phyloP scores from a whole-genome alignment of 2,329 filamentous ascomycete genomes.

The Ceratocystis cacaofunesta region DNA sequence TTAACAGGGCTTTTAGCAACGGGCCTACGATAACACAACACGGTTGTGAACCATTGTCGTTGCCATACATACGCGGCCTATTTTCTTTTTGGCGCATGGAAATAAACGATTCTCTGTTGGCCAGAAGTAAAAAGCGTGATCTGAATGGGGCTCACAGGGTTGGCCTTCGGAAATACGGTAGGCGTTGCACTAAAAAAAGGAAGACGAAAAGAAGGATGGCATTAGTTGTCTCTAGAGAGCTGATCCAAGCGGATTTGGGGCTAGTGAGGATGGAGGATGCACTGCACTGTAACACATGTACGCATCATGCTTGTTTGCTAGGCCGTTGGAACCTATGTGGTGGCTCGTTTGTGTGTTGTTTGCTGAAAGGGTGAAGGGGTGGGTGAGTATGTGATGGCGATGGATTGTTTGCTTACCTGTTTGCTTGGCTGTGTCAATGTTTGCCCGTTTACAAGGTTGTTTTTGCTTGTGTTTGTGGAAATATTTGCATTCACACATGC shows the following conservation, averaged over 20 bases:
- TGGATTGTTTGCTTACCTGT: slow-evolving; percentile 5
- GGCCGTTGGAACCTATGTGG: background rate
- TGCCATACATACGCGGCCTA: background rate
- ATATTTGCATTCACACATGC: background rate
- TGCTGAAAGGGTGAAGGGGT: background rate
- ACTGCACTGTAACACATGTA: slow-evolving; percentile 1
- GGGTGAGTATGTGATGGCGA: background rate
- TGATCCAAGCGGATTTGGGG: background rate
- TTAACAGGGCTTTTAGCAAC: too few relatives aligned
- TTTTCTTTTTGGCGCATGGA: background rate
- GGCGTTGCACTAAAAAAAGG: background rate
- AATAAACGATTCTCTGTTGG: background rate
- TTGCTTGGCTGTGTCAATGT: background rate
- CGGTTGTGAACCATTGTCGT: background rate
- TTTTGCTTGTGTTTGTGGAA: background rate
- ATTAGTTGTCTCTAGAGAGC: background rate
- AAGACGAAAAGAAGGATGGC: background rate
- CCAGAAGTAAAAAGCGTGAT: background rate
- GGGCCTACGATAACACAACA: background rate
- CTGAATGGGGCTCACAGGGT: background rate
- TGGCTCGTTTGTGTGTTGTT: background rate
- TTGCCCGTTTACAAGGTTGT: background rate
- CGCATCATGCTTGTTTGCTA: background rate
- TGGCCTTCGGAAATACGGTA: background rate
- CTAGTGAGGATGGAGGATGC: background rate